A percentile compares a stretch with the other conserved stretches of the same genome.
Evolutionary conservation across 805 yeast genomes (phyloP).

Genomic region (Jamesozyma piceae): DNA sequence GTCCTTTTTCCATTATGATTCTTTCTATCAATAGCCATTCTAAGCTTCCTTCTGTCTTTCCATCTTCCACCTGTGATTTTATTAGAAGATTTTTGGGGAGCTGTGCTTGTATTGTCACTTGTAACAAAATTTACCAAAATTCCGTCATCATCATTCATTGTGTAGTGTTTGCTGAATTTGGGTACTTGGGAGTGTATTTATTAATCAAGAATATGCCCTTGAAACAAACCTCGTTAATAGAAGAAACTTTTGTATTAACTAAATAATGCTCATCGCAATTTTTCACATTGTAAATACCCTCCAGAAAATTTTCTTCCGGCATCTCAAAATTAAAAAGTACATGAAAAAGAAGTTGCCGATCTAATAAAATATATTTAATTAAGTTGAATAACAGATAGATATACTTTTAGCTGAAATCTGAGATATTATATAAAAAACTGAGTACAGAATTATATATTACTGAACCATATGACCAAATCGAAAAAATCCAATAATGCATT

Average conservation of each 20-base stretch:
- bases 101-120: constrained; percentile 18
- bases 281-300: neutral
- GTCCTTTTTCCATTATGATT: constrained; percentile 15
- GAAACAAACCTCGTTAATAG: no score
- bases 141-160: constrained; percentile 28
- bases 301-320: constrained; percentile 1
- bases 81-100: constrained; percentile 13
- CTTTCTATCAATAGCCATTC: constrained; percentile 41
- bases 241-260: no score
- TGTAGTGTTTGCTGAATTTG: constrained; percentile 5
- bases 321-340: neutral
- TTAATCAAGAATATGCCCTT: no score
- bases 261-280: constrained; percentile 1
- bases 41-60: constrained; percentile 67
- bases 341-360: no score
- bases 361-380: no score
- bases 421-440: no score
- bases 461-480: neutral
- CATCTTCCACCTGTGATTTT: constrained; percentile 68
- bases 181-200: no score
- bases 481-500: constrained; percentile 12
- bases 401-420: no score
- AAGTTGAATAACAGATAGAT: no score
- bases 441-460: no score
- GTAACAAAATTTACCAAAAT: constrained; percentile 65